Conservation (phyloP, 805 yeast genomes). For the Candida ponderosae region DNA sequence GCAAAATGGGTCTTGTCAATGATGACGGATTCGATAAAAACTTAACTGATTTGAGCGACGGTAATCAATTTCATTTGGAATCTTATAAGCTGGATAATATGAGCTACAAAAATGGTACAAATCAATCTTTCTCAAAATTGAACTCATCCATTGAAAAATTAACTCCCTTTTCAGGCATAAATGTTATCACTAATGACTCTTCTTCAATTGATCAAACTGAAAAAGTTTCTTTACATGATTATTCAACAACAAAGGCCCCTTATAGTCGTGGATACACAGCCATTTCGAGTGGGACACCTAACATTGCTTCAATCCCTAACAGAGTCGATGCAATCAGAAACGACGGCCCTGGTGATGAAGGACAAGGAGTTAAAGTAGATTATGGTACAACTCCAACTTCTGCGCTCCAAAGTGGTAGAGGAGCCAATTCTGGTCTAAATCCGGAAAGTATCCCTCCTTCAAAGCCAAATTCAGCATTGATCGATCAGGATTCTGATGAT, state of each 20-base stretch:
- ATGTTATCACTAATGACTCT: constrained; percentile 17
- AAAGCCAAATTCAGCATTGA: constrained; percentile 3
- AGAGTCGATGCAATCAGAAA: constrained; percentile 15
- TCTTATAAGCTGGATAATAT: constrained; percentile 8
- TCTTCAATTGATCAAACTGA: constrained; percentile 15
- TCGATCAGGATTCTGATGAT: constrained; percentile 9
- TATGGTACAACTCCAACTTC: constrained; percentile 9
- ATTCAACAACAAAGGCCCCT: constrained; percentile 8
- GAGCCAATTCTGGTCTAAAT: too few relatives aligned
- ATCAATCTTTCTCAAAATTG: constrained; percentile 1
- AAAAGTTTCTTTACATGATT: constrained; percentile 16
- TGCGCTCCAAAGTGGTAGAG: too few relatives aligned
- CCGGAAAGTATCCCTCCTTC: background rate
- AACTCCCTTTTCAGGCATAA: constrained; percentile 9
- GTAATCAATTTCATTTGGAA: constrained; percentile 10
- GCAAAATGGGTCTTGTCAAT: background rate
- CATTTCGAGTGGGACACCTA: constrained; percentile 1
- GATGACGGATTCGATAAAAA: constrained; percentile 3
- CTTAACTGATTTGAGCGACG: constrained; percentile 19
- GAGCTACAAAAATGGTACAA: constrained; percentile 1
- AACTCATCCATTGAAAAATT: constrained; percentile 9
- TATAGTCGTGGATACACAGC: background rate
- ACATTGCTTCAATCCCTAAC: constrained; percentile 11
- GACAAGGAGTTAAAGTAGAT: constrained; percentile 18
- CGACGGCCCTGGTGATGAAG: constrained; percentile 14